A percentile compares a stretch with the other conserved stretches of the same genome.
Conservation (phyloP, 2,329 filamentous ascomycete genomes). For the Colletotrichum viniferum region DNA sequence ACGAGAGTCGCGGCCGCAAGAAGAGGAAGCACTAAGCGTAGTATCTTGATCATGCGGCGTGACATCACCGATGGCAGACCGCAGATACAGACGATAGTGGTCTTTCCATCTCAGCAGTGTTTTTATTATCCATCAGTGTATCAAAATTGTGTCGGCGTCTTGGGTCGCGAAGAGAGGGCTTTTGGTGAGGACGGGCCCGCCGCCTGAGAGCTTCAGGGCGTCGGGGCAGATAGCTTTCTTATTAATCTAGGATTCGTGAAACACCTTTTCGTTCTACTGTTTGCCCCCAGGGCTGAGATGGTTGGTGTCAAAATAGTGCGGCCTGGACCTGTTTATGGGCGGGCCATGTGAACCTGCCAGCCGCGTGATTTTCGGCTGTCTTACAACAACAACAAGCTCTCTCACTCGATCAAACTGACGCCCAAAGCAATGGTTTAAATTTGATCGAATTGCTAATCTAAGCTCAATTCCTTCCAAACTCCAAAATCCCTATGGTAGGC, state of each 20-base stretch:
- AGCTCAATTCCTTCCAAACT: not conserved
- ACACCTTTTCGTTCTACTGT: not conserved
- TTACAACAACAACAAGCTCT: not conserved
- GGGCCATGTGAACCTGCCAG: not conserved
- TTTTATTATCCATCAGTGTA: conserved; percentile 9
- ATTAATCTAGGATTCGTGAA: not conserved
- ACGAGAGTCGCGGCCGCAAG: conserved; percentile 75
- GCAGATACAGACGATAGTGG: not conserved
- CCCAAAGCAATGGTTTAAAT: not conserved
- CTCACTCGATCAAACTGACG: not conserved
- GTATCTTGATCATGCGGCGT: not conserved
- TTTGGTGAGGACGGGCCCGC: not conserved
- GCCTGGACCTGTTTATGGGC: not conserved
- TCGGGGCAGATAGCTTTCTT: conserved; percentile 10
- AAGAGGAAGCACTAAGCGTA: conserved; percentile 61
- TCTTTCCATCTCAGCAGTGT: not conserved
- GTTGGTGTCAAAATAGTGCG: not conserved
- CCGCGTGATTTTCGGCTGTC: not conserved
- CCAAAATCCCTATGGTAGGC: conserved; percentile 1
- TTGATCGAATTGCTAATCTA: not conserved
- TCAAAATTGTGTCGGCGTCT: conserved; percentile 22
- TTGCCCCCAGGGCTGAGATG: not conserved
- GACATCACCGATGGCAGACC: not conserved
- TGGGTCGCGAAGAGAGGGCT: not conserved
- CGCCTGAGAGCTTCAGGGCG: not conserved